Base-by-base conservation (phyloP, 169 alveolate species). In the Sarcocystis neurona region DNA sequence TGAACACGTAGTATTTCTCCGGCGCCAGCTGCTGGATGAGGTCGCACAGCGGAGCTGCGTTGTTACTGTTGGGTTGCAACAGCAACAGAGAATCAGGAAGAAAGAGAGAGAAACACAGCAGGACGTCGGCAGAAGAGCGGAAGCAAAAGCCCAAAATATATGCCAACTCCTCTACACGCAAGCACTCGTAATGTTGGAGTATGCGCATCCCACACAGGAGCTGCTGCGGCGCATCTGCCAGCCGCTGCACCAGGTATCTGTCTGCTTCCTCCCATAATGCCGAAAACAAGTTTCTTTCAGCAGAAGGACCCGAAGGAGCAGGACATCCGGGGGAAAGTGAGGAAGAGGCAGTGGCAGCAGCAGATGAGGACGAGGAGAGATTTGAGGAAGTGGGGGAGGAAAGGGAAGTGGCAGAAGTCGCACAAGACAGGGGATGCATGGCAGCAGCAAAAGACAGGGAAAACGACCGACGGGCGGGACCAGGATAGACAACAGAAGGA, bases 1-100 rank as follows among this genome's bases (percentile, higher is more conserved):
- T 86, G 87, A 86, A 86, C 2, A 86, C 75, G 8, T 72, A 75
- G 60, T 86, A 86, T 46, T 86, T 86, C 12, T 86, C 91, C 0
- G 91, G 91, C 30, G 91, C 91, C 86, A 86, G 68, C 72, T 75
- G 72, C 86, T 86, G 91, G 46, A 86, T 86, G 0, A 86, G 79
- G 8, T 48, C 44, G 53, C 91, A 86, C 91, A 86, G 72, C 53
- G 91, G 87, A 0, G 91, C 91, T 0, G 91, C 91, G 6, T 85
- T 78, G 53, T 58, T 86, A 0, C 91, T 86, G 48, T 68, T 78
- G 60, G 72, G 84, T 39, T 56, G 53, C 88, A 80, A 58, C 34
- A 72, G 82, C 10, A 72, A 47, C 18, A 82, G 72, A 0, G 87
- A 41, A 56, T 86, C 91, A 1, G 91, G 91, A 3, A 86, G 72